Percentiles rank a stretch among this genome's conserved stretches.
Conservation (phyloP, 768 basidiomycete species). For the Kondoa subrosea region DNA sequence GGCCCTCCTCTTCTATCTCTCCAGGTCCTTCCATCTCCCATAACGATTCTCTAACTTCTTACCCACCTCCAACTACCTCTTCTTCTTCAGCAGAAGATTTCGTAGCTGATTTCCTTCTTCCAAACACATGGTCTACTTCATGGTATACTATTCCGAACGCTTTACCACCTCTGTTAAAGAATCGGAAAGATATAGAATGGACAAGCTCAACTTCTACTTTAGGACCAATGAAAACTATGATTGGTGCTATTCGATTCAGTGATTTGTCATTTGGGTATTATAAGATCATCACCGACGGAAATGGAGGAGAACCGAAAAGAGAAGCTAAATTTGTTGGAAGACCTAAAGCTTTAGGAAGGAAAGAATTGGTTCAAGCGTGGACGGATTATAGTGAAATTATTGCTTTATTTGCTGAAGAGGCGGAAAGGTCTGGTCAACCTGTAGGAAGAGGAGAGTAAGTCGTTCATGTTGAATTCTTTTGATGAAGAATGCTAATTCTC, state of each 20-base stretch:
- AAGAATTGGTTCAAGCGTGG: conserved; percentile 36
- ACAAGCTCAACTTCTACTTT: conserved; percentile 12
- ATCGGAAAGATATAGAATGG: conserved; percentile 16
- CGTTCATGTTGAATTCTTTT: background rate
- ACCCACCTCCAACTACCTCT: conserved; percentile 5
- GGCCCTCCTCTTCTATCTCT: conserved; percentile 7
- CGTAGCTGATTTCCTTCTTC: conserved; percentile 6
- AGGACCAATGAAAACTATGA: conserved; percentile 27
- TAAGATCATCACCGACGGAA: conserved; percentile 34
- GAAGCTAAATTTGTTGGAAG: conserved; percentile 35
- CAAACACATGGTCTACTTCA: background rate
- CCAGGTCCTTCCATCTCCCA: background rate
- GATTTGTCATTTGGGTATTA: conserved; percentile 43
- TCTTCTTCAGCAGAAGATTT: conserved; percentile 11
- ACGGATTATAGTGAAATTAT: conserved; percentile 41
- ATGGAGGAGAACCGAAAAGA: conserved; percentile 29
- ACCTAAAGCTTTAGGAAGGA: conserved; percentile 33
- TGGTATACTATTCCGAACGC: conserved; percentile 12
- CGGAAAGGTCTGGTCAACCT: conserved; percentile 35
- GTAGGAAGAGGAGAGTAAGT: conserved; percentile 32
- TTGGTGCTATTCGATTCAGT: conserved; percentile 37
- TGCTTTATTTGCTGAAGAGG: conserved; percentile 39
- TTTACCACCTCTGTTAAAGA: conserved; percentile 8
- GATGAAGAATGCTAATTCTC: background rate
- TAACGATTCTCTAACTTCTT: conserved; percentile 5